Evolutionary conservation across 2,329 filamentous ascomycete genomes (phyloP).

Genomic region (Pseudogymnoascus sp.): DNA sequence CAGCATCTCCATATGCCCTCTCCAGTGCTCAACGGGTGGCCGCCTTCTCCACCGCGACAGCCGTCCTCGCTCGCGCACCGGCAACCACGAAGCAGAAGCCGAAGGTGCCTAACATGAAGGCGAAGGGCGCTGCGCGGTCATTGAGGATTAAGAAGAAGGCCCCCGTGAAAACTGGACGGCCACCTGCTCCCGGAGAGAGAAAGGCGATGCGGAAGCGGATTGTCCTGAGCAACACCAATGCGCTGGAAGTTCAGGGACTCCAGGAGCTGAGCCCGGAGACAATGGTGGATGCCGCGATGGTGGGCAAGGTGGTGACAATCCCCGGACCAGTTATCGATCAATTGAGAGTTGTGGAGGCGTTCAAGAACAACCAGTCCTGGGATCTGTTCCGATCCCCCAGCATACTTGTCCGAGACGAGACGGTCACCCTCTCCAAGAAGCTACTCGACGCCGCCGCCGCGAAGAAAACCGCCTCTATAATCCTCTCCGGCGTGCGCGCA

Average conservation of each 20-base stretch:
- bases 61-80: slow-evolving; percentile 19
- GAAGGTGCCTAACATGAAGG: slow-evolving; percentile 10
- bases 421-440: slow-evolving; percentile 58
- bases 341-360: slow-evolving; percentile 76
- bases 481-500: slow-evolving; percentile 65
- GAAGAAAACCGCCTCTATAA: slow-evolving; percentile 51
- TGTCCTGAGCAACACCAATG: slow-evolving; percentile 89
- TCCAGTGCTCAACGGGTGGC: slow-evolving; percentile 37
- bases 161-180: slow-evolving; percentile 32
- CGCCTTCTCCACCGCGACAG: slow-evolving; percentile 29
- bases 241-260: slow-evolving; percentile 65
- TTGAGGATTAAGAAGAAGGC: slow-evolving; percentile 42
- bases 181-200: slow-evolving; percentile 68
- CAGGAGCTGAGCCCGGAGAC: slow-evolving; percentile 49
- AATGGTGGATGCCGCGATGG: slow-evolving; percentile 45
- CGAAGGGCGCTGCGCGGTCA: slow-evolving; percentile 17
- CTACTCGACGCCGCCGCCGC: slow-evolving; percentile 49
- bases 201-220: slow-evolving; percentile 84
- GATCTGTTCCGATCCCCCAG: slow-evolving; percentile 75
- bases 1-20: slow-evolving; percentile 30
- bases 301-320: slow-evolving; percentile 62
- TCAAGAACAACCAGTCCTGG: slow-evolving; percentile 88
- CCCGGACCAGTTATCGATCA: slow-evolving; percentile 66
- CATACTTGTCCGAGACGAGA: slow-evolving; percentile 69
- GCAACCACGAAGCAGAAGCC: neutral